phyloP scores from a whole-genome alignment of 2,329 filamentous ascomycete species.

The Exserohilum turcica region DNA sequence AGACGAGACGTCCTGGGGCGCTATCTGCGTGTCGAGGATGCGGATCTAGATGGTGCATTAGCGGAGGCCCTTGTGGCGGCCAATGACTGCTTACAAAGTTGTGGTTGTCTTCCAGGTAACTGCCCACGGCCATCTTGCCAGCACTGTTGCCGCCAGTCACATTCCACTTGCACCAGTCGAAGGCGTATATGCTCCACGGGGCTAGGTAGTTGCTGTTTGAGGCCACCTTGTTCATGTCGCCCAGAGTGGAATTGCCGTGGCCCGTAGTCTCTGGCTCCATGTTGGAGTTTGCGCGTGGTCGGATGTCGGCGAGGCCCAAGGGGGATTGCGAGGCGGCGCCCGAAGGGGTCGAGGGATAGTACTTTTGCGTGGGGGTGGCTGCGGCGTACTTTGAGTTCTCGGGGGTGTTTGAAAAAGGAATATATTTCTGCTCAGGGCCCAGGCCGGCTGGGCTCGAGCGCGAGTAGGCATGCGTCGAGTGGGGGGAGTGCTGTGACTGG shows the following conservation, averaged over 20 bases:
- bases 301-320: conserved; percentile 87
- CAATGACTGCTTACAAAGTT: conserved; percentile 65
- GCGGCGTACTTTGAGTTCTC: conserved; percentile 57
- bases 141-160: conserved; percentile 71
- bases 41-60: conserved; percentile 64
- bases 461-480: conserved; percentile 66
- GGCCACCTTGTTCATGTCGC: conserved; percentile 69
- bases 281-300: conserved; percentile 81
- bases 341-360: conserved; percentile 59
- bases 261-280: conserved; percentile 73
- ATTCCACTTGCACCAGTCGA: conserved; percentile 99
- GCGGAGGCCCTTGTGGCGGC: background rate
- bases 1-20: conserved; percentile 68
- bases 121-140: conserved; percentile 92
- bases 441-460: conserved; percentile 77
- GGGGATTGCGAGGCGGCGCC: conserved; percentile 79
- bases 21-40: conserved; percentile 88
- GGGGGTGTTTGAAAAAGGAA: conserved; percentile 68
- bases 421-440: conserved; percentile 65
- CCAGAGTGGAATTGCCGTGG: conserved; percentile 58
- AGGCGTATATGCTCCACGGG: conserved; percentile 93
- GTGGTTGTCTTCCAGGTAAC: conserved; percentile 96
- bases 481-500: conserved; percentile 53
- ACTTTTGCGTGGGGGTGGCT: conserved; percentile 61
- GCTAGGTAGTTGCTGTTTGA: conserved; percentile 90